These are phyloP conservation scores for Lupinus albus DNA, from an alignment of 306 rosid genomes.

Conservation along the genomic window DNA sequence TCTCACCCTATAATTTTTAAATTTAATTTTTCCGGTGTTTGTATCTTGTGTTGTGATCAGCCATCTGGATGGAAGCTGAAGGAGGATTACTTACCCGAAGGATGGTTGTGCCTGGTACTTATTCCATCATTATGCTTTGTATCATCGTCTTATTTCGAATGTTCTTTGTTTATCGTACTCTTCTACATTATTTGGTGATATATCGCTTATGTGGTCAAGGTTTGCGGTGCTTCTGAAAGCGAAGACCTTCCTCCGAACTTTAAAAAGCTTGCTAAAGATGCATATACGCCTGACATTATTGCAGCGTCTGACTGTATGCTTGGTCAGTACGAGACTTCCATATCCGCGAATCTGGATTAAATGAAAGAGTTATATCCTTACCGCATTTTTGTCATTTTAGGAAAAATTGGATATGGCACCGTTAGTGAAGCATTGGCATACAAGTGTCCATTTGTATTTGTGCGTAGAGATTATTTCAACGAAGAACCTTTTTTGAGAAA, in stretches of 20 bases:
- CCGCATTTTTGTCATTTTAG: conserved; percentile 48
- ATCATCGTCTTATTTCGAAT: conserved; percentile 28
- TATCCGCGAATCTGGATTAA: conserved; percentile 28
- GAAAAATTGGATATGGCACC: conserved; percentile 98
- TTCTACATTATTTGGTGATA: conserved; percentile 24
- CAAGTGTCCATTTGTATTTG: conserved; percentile 95
- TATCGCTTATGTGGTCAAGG: conserved; percentile 51
- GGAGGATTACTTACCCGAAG: conserved; percentile 88
- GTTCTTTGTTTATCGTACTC: conserved; percentile 10
- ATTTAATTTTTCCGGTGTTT: conserved; percentile 30
- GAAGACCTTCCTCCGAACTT: conserved; percentile 84
- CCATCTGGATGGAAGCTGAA: conserved; percentile 92
- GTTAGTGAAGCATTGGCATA: conserved; percentile 90
- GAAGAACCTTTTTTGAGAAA: conserved; percentile 98
- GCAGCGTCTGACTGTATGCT: conserved; percentile 99
- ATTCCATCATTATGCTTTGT: conserved; percentile 30
- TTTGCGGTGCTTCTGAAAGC: conserved; percentile 88
- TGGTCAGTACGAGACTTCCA: conserved; percentile 56
- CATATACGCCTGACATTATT: conserved; percentile 90
- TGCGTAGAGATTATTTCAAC: conserved; percentile 95
- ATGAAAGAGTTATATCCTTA: conserved; percentile 21
- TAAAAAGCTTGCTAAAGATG: conserved; percentile 70
- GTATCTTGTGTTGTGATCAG: conserved; percentile 57
- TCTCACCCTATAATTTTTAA: conserved; percentile 8
- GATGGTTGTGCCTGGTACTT: conserved; percentile 91